Base-by-base conservation (phyloP, 2,329 filamentous ascomycete species). In the Epicoccum nigrum region DNA sequence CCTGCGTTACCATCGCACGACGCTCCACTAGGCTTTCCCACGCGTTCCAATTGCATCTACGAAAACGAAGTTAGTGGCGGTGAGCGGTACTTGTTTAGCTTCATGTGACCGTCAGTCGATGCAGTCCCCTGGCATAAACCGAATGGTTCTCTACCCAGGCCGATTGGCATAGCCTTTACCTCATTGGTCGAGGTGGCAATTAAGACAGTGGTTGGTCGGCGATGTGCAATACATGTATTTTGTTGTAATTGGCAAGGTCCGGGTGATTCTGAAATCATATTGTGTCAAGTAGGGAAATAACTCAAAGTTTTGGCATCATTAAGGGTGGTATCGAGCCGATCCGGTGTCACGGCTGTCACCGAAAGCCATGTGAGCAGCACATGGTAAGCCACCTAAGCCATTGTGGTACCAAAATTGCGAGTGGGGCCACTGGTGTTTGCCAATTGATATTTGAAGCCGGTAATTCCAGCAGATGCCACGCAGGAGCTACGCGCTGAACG, bases 341-440 rank as follows among this genome's bases (percentile, higher is more conserved):
- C 67, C 63, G 61, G 58, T 59, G 61, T 64, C 60, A 66, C 63
- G 58, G 48, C 64, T 71, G 63, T 70, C 68, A 72, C 58, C 59
- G 44, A 41, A 58, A 60, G 56, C 65, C 68, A 70, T 68, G 65
- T 63, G 60, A 60, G 44, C 34, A 53, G 51, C 62, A 59, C 60
- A 59, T 65, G 62, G 62, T 62, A 56, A 57, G 55, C 62, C 55
- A 50, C 49, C 32, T 31, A 34, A 52, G 54, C 55, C 51, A 58
- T 45, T 21, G 59, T 59, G 15, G 58, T 59, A 64, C 65, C 55
- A 27, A 44, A 30, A 37, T 25, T 31, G 37, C 20, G n/a, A 43
- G 43, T 44, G 49, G 39, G 42, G 39, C 40, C 43, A 39, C 20
- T 13, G n/a, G 27, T 33, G 17, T 13, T 4, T 43, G 31, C 46